Conservation (phyloP, 306 rosid species). For the Cicer cuneatum region DNA sequence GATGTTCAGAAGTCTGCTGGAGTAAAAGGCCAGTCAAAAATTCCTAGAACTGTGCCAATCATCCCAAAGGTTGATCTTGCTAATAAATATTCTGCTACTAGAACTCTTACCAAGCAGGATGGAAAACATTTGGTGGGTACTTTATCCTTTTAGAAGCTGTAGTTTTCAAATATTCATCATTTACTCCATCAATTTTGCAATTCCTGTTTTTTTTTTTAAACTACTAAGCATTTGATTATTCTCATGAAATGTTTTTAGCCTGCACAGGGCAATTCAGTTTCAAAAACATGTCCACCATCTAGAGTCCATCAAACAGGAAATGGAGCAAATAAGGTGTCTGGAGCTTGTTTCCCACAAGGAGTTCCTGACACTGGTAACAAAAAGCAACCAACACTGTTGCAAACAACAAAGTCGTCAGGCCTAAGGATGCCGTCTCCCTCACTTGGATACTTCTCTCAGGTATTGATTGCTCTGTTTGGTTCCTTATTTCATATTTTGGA, state of each 20-base stretch:
- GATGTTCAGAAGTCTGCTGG: constrained; percentile 50
- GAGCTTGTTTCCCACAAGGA: constrained; percentile 48
- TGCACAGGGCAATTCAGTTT: constrained; percentile 60
- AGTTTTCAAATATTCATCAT: constrained; percentile 28
- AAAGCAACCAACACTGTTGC: constrained; percentile 49
- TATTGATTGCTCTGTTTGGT: constrained; percentile 43
- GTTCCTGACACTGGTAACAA: constrained; percentile 46
- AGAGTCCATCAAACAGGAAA: constrained; percentile 37
- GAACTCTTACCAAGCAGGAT: constrained; percentile 54
- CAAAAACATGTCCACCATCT: constrained; percentile 45
- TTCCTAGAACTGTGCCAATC: constrained; percentile 42
- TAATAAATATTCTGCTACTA: constrained; percentile 52
- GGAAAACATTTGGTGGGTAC: constrained; percentile 71
- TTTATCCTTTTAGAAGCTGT: constrained; percentile 40
- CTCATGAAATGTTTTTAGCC: constrained; percentile 16
- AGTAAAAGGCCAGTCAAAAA: constrained; percentile 46
- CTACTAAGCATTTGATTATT: constrained; percentile 33
- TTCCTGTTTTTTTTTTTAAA: constrained; percentile 40
- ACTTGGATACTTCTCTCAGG: constrained; percentile 80
- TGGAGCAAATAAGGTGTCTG: constrained; percentile 51
- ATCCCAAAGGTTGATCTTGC: constrained; percentile 49
- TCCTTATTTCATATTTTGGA: constrained; percentile 24
- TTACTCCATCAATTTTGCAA: constrained; percentile 9
- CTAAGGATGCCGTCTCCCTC: constrained; percentile 97
- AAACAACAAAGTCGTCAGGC: constrained; percentile 73